Percentiles rank a stretch among this genome's conserved stretches.
Conservation (phyloP, 345 rosid species). For the Heritiera littoralis region DNA sequence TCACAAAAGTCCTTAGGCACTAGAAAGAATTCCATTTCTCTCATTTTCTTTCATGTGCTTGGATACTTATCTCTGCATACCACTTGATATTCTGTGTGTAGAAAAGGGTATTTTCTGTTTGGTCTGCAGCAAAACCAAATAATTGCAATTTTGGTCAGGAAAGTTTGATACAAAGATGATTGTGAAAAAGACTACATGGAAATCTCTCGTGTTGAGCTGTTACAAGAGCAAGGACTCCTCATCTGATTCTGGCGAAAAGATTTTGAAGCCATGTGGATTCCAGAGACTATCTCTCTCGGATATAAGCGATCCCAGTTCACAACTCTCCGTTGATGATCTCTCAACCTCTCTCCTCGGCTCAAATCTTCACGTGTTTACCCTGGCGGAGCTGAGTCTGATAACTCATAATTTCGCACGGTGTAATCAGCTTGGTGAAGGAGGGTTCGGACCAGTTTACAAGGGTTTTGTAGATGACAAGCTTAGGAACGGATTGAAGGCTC, state of each 20-base stretch:
- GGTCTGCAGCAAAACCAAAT: neutral
- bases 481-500: conserved; percentile 57
- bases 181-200: conserved; percentile 5
- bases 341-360: conserved; percentile 59
- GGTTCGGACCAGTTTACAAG: conserved; percentile 79
- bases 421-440: conserved; percentile 75
- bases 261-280: conserved; percentile 40
- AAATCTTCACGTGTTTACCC: conserved; percentile 52
- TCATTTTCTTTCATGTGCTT: neutral
- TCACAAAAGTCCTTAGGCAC: neutral
- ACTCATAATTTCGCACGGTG: conserved; percentile 56
- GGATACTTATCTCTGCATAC: neutral
- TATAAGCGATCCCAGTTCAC: conserved; percentile 55
- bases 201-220: conserved; percentile 21
- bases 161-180: conserved; percentile 9
- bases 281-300: conserved; percentile 55
- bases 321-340: conserved; percentile 55
- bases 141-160: neutral
- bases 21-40: neutral
- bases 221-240: neutral
- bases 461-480: conserved; percentile 64
- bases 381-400: conserved; percentile 48
- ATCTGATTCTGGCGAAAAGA: conserved; percentile 3
- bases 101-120: neutral
- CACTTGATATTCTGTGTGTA: neutral